Evolutionary conservation across 805 yeast genomes (phyloP), one percentile per base, ranked within the genome.

Genomic region (Ogataea haglerorum): DNA sequence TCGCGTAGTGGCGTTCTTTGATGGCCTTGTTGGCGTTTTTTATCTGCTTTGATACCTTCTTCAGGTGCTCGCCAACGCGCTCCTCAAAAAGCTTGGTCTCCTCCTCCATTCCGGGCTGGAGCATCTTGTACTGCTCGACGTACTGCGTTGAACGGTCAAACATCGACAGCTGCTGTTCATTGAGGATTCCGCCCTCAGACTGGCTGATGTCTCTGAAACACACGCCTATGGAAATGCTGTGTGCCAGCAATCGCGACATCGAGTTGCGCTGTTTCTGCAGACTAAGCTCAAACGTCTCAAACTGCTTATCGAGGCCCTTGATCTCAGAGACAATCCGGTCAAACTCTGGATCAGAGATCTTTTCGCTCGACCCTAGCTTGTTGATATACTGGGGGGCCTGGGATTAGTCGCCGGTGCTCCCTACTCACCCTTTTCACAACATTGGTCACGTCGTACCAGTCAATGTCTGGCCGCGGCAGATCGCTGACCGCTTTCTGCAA

Each of bases 321-420:
- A 53, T 43, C 12, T 45, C 43, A 2, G 32, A 29, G 8, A 46
- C 48, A 7, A 51, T 40, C 19, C 24, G 24, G 24, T 68, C 66
- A 41, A 67, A 67, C 18, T 62, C 67, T 36, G 65, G 69, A 46
- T 70, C 75, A 10, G 64, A 50, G 5, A 71, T 68, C 30, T 47
- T 54, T 5, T 53, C 50, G 2, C 57, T 57, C 7, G 53, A 21
- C 21, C 54, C 58, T 30, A 58, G 43, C 35, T 52, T 63, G 38
- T 52, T 63, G 13, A 66, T 43, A n/a, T 53, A 38, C 39, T 65
- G 68, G 3, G 70, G 69, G 3, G 68, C 46, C 55, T 47, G 16
- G 2, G 5, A 19, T 21, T 15, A 17, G 27, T 35, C 30, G 28
- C 35, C 26, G 23, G 5, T 23, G 26, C 38, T 15, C 16, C 10